phyloP scores from a whole-genome alignment of 2,329 filamentous ascomycete genomes.

The Monilinia vaccinii-corymbosi region DNA sequence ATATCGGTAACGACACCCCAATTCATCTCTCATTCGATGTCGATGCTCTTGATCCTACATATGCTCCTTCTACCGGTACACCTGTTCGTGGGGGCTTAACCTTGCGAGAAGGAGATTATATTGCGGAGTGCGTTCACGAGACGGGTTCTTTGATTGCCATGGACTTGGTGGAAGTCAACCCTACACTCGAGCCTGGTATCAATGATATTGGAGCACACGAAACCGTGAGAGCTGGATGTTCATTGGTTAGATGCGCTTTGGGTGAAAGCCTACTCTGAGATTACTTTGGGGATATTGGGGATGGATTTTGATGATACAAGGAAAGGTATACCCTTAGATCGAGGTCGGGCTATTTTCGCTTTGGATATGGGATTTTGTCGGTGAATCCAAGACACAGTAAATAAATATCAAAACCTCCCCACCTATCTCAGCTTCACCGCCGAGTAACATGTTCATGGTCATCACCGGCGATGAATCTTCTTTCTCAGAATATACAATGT shows the following conservation, averaged over 20 bases:
- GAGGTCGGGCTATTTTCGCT: not conserved
- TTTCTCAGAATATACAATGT: not conserved
- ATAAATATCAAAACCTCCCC: not conserved
- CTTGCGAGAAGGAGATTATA: conserved; percentile 91
- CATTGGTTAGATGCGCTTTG: conserved; percentile 80
- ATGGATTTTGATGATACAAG: not conserved
- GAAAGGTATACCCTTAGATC: not conserved
- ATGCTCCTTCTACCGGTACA: conserved; percentile 92
- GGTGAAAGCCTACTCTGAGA: conserved; percentile 77
- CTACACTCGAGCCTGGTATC: conserved; percentile 50
- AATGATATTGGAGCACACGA: conserved; percentile 60
- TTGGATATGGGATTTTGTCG: not conserved
- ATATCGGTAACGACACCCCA: conserved; percentile 88
- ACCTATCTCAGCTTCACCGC: not conserved
- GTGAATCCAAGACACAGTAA: not conserved
- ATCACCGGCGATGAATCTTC: not conserved
- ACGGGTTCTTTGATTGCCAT: conserved; percentile 71
- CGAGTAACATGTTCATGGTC: not conserved
- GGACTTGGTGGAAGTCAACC: conserved; percentile 78
- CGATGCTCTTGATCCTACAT: conserved; percentile 90
- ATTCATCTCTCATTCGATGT: conserved; percentile 98
- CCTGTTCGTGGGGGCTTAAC: conserved; percentile 90
- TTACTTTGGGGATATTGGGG: not conserved
- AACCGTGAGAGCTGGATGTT: conserved; percentile 85
- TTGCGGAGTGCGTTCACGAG: conserved; percentile 79